These are phyloP conservation scores for Hermanozyma aechmeae DNA, from an alignment of 805 yeast genomes.

Conservation along the genomic window DNA sequence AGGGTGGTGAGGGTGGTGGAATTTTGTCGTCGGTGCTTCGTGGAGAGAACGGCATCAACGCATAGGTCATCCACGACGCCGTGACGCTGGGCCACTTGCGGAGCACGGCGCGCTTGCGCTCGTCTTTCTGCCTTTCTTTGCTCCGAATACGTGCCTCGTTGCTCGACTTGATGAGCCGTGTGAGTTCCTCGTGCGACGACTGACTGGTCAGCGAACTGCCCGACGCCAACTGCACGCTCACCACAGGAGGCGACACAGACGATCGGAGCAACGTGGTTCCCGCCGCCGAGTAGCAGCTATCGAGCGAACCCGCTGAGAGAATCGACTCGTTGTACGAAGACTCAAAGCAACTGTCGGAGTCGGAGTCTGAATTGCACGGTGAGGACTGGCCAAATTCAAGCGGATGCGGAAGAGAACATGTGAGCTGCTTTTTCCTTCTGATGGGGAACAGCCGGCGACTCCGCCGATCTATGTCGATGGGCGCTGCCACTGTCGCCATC, in stretches of 20 bases:
- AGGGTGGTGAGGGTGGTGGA: too few relatives aligned
- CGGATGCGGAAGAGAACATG: constrained; percentile 4
- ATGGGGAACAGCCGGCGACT: too few relatives aligned
- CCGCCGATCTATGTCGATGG: too few relatives aligned
- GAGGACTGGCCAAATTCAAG: too few relatives aligned
- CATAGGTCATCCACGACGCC: constrained; percentile 5
- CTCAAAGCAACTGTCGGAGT: constrained; percentile 5
- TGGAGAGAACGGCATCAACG: constrained; percentile 2
- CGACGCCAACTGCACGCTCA: constrained; percentile 1
- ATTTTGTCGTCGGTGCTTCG: background rate
- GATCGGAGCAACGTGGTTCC: constrained; percentile 1
- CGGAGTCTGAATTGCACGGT: constrained; percentile 5
- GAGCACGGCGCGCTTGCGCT: constrained; percentile 2
- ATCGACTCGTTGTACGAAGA: constrained; percentile 6
- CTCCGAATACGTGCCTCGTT: background rate
- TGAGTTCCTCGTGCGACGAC: background rate
- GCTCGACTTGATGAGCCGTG: background rate
- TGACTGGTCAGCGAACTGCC: too few relatives aligned
- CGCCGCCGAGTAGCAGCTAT: constrained; percentile 1
- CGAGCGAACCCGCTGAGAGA: constrained; percentile 2
- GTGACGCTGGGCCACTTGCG: constrained; percentile 3
- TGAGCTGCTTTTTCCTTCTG: too few relatives aligned
- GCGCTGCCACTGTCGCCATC: too few relatives aligned
- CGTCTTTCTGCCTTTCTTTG: background rate
- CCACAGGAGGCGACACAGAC: constrained; percentile 1